Conservation (phyloP, 1,284 basidiomycete species). For the Pterula multifida region DNA sequence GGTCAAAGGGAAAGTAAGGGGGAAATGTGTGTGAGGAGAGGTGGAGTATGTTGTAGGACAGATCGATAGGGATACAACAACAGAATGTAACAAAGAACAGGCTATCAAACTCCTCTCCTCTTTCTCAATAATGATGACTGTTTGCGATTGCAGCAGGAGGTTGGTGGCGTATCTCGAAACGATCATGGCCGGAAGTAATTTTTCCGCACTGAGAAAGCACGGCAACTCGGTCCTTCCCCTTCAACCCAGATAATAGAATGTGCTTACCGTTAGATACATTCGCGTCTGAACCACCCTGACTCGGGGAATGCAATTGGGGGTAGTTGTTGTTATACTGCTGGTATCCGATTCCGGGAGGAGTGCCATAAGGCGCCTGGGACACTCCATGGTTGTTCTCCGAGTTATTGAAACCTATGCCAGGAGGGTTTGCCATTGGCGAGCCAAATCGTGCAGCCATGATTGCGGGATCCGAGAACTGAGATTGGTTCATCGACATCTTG, state of each 20-base stretch:
- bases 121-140: not conserved
- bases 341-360: conserved; percentile 45
- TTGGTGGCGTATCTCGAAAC: conserved; percentile 15
- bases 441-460: conserved; percentile 67
- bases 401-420: conserved; percentile 10
- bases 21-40: conserved; percentile 18
- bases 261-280: conserved; percentile 56
- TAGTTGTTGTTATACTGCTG: conserved; percentile 11
- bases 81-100: conserved; percentile 12
- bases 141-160: conserved; percentile 12
- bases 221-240: conserved; percentile 73
- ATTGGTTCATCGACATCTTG: conserved; percentile 26
- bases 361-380: conserved; percentile 32
- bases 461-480: conserved; percentile 56
- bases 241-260: conserved; percentile 38
- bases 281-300: conserved; percentile 18
- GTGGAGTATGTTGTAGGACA: conserved; percentile 28
- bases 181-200: conserved; percentile 52
- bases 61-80: conserved; percentile 26
- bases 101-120: not conserved
- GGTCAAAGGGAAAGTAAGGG: conserved; percentile 19
- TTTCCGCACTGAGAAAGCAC: conserved; percentile 76
- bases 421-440: conserved; percentile 21
- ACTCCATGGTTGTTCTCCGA: conserved; percentile 13
- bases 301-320: not conserved